Evolutionary conservation across 2,329 filamentous ascomycete species (phyloP).

Genomic region (Fusarium buharicum): DNA sequence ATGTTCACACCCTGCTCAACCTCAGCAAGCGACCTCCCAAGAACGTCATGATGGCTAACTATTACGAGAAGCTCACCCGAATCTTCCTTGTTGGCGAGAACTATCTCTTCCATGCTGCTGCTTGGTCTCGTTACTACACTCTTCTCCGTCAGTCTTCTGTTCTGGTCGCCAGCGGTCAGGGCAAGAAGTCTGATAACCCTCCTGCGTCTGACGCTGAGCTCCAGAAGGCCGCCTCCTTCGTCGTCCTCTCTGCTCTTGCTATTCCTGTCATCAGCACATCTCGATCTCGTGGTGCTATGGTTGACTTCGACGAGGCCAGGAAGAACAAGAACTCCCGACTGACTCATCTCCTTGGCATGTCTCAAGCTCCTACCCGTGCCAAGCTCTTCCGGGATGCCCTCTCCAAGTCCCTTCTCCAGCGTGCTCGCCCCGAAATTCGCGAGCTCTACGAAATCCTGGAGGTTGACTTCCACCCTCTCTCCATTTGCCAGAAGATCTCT

Average conservation of each 20-base stretch:
- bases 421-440: slow-evolving; percentile 91
- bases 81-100: slow-evolving; percentile 99
- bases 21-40: slow-evolving; percentile 98
- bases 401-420: slow-evolving; percentile 93
- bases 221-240: slow-evolving; percentile 94
- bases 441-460: slow-evolving; percentile 99
- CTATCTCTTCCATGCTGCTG: slow-evolving; percentile 98
- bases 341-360: slow-evolving; percentile 95
- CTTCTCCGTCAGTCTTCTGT: slow-evolving; percentile 90
- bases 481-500: slow-evolving; percentile 99
- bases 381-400: slow-evolving; percentile 95
- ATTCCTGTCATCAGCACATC: slow-evolving; percentile 99
- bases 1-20: slow-evolving; percentile 96
- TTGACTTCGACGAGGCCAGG: slow-evolving; percentile 95
- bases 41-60: slow-evolving; percentile 99
- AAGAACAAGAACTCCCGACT: slow-evolving; percentile 99
- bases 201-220: slow-evolving; percentile 88
- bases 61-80: slow-evolving; percentile 98
- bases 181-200: slow-evolving; percentile 94
- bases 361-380: slow-evolving; percentile 84
- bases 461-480: slow-evolving; percentile 98
- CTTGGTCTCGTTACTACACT: slow-evolving; percentile 97
- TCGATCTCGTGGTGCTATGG: slow-evolving; percentile 91
- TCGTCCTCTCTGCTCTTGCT: slow-evolving; percentile 92
- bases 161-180: slow-evolving; percentile 83